phyloP scores from a whole-genome alignment of 768 basidiomycete species.

The Chalciporus piperatus region DNA sequence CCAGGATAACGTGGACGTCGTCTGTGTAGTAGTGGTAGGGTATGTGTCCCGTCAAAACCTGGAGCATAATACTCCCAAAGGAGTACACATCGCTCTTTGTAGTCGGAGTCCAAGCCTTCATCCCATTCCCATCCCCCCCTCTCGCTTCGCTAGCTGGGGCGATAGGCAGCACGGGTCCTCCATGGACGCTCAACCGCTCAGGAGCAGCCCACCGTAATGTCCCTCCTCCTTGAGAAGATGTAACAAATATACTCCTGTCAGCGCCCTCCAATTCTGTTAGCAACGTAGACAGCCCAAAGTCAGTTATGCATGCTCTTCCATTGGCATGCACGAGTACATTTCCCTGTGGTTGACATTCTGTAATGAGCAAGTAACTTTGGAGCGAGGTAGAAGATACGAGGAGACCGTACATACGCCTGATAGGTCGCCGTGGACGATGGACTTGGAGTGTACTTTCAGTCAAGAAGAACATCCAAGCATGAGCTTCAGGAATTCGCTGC shows the following conservation, averaged over 20 bases:
- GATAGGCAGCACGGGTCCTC: too few species aligned
- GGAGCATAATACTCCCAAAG: background rate
- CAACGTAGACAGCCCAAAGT: constrained; percentile 9
- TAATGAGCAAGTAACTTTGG: background rate
- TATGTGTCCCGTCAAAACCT: too few species aligned
- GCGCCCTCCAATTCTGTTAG: constrained; percentile 1
- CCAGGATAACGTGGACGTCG: too few species aligned
- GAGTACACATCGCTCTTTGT: constrained; percentile 10
- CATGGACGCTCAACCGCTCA: too few species aligned
- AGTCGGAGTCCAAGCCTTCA: too few species aligned
- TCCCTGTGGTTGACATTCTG: background rate
- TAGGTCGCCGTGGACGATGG: constrained; percentile 10
- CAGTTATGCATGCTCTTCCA: background rate
- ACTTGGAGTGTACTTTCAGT: constrained; percentile 3
- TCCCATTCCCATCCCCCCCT: too few species aligned
- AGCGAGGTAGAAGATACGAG: too few species aligned
- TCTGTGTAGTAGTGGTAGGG: too few species aligned
- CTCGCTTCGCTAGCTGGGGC: background rate
- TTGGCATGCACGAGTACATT: constrained; percentile 1
- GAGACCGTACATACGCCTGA: constrained; percentile 1
- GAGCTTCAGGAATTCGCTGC: too few species aligned
- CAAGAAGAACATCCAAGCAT: too few species aligned
- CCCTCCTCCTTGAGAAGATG: background rate
- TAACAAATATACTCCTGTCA: constrained; percentile 4
- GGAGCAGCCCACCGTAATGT: constrained; percentile 1